Conservation (phyloP, 2,329 filamentous ascomycete species). For the Knoxdaviesia capensis region DNA sequence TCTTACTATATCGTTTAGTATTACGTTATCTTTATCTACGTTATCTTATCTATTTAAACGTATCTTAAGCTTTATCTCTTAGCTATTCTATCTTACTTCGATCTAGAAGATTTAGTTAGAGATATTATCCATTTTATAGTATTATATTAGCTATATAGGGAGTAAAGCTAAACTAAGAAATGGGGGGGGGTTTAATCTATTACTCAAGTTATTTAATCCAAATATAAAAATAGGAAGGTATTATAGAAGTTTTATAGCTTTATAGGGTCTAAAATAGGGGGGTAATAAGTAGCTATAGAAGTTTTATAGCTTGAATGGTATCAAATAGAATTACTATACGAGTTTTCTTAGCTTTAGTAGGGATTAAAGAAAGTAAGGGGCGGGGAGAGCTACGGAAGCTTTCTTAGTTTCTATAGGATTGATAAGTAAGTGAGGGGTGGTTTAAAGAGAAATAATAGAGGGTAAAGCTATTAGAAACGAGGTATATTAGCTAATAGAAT, state of each 20-base stretch:
- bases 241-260: no score
- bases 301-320: no score
- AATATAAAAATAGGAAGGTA: no score
- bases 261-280: no score
- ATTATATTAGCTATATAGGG: background rate
- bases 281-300: no score
- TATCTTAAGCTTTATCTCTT: background rate
- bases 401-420: background rate
- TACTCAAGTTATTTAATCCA: no score
- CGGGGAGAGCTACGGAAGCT: background rate
- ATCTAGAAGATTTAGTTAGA: background rate
- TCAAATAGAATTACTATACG: no score
- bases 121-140: background rate
- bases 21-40: background rate
- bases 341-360: no score
- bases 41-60: background rate
- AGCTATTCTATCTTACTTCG: background rate
- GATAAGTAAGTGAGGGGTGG: background rate
- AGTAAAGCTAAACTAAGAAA: background rate
- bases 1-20: no score
- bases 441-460: background rate
- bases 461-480: background rate
- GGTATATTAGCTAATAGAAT: background rate
- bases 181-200: no score
- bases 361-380: no score